Conservation (phyloP, 768 basidiomycete genomes). For the Russula vinacea region DNA sequence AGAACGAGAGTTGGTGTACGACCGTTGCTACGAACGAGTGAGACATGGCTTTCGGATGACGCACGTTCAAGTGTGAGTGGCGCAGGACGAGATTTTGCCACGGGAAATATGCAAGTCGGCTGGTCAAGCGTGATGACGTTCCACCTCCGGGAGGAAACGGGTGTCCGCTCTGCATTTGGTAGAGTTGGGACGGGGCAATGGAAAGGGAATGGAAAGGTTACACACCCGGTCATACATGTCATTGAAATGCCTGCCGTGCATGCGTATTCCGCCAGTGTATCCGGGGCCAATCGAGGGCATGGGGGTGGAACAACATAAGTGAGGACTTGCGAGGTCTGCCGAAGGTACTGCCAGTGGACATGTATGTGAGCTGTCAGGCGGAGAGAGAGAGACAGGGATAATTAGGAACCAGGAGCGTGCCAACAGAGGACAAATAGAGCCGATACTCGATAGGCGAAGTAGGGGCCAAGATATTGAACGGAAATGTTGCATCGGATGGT, state of each 20-base stretch:
- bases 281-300: constrained; percentile 53
- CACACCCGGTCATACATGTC: constrained; percentile 72
- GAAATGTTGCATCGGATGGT: constrained; percentile 18
- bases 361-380: no score
- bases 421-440: constrained; percentile 14
- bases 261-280: constrained; percentile 56
- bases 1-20: neutral
- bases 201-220: neutral
- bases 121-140: neutral
- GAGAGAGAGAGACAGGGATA: no score
- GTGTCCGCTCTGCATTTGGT: neutral
- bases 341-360: constrained; percentile 34
- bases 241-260: constrained; percentile 76
- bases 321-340: constrained; percentile 29
- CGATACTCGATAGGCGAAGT: constrained; percentile 9
- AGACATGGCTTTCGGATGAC: constrained; percentile 10
- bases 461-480: constrained; percentile 1
- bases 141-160: neutral
- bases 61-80: neutral
- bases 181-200: neutral
- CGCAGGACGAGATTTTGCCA: neutral
- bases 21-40: constrained; percentile 4
- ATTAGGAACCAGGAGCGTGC: neutral
- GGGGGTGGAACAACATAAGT: no score
- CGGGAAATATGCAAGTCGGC: neutral